phyloP scores from a whole-genome alignment of 805 yeast genomes.

The Tetrapisispora nanseiensis region DNA sequence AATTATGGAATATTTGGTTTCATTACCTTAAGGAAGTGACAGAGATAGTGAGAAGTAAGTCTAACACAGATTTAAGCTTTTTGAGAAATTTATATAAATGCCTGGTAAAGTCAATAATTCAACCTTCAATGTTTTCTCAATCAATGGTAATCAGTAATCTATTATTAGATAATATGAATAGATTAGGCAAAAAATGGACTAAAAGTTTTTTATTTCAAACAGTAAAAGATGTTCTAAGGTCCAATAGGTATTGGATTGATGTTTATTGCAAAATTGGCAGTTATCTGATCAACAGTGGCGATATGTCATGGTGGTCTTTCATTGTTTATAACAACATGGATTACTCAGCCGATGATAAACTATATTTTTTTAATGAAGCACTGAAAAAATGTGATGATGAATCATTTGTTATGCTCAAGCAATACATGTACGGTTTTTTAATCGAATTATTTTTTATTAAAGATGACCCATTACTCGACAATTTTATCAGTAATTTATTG shows the following conservation, averaged over 20 bases:
- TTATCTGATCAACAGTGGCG: constrained; percentile 13
- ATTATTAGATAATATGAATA: background rate
- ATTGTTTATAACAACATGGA: constrained; percentile 18
- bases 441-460: constrained; percentile 8
- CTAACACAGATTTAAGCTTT: background rate
- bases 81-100: constrained; percentile 1
- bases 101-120: background rate
- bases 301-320: constrained; percentile 27
- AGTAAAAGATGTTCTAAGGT: constrained; percentile 10
- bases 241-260: constrained; percentile 13
- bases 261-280: constrained; percentile 20
- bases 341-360: constrained; percentile 5
- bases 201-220: constrained; percentile 16
- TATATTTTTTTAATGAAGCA: constrained; percentile 14
- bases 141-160: background rate
- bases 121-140: background rate
- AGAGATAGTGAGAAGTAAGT: constrained; percentile 3
- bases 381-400: constrained; percentile 16
- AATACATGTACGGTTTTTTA: constrained; percentile 13
- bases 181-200: constrained; percentile 16
- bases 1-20: constrained; percentile 7
- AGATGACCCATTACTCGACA: constrained; percentile 6
- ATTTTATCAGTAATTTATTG: constrained; percentile 13
- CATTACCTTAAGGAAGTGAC: constrained; percentile 9
- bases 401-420: constrained; percentile 16